Evolutionary conservation across 345 rosid genomes (phyloP).

Genomic region (Euphorbia lathyris): DNA sequence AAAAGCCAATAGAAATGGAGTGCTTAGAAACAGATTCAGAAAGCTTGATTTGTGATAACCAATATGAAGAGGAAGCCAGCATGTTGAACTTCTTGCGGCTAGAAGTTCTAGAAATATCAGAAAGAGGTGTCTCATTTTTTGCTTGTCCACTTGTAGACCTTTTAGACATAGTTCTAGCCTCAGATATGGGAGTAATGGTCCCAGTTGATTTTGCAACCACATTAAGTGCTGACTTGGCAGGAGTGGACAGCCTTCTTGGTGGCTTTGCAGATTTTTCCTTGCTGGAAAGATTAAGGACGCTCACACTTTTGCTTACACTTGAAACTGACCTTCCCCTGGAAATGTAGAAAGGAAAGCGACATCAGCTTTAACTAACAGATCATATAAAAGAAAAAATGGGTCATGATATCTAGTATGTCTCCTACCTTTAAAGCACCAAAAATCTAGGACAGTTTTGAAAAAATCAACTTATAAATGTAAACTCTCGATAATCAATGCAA

Average conservation of each 20-base stretch:
- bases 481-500: no score
- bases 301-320: slow-evolving; percentile 66
- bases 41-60: slow-evolving; percentile 74
- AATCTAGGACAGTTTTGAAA: no score
- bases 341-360: background rate
- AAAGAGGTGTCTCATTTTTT: slow-evolving; percentile 52
- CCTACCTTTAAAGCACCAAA: no score
- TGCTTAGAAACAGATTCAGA: slow-evolving; percentile 77
- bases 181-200: slow-evolving; percentile 53
- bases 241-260: slow-evolving; percentile 76
- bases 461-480: no score
- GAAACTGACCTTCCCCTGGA: slow-evolving; percentile 46
- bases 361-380: background rate
- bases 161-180: slow-evolving; percentile 37
- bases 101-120: slow-evolving; percentile 47
- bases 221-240: slow-evolving; percentile 43
- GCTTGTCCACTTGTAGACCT: slow-evolving; percentile 36
- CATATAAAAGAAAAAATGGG: background rate
- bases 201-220: slow-evolving; percentile 36
- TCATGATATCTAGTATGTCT: no score
- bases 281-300: slow-evolving; percentile 62
- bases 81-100: slow-evolving; percentile 43
- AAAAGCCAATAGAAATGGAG: slow-evolving; percentile 73
- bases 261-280: slow-evolving; percentile 73
- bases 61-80: slow-evolving; percentile 58